Base-by-base conservation (phyloP, 805 yeast species). In the Saturnispora silvae region DNA sequence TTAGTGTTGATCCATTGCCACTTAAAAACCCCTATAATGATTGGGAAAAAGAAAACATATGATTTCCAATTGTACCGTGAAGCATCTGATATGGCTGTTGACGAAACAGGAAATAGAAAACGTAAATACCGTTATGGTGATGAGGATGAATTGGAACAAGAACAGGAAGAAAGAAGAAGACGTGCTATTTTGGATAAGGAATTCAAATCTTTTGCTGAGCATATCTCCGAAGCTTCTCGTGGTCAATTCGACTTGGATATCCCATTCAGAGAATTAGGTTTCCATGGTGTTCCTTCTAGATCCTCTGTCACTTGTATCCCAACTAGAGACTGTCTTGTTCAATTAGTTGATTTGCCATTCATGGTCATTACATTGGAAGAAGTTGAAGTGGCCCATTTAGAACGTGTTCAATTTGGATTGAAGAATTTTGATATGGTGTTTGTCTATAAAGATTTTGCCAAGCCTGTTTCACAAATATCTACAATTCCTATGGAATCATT, bases 91-190 rank as follows among this genome's bases (percentile, higher is more conserved):
- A 81, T 86, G 69, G 77, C 94, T 3, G 86, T 86, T 51, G 98
- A 92, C 60, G 98, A 92, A 61, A 92, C 98, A 15, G 95, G 96
- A 46, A 87, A 85, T 43, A 79, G 95, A 44, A 80, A 84, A 63
- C 77, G 96, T 59, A 73, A 72, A 46, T 80, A 79, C 59, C 67
- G 79, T 47, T 92, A 92, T 56, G 98, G 98, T 33, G 98, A 92
- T 57, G 98, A 92, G 59, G 98, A 92, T 59, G 98, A 92, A 63
- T 67, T 92, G 46, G 97, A 92, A 61, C 96, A 89, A 61, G 98
- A 92, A 64, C 96, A 89, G 62, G 97, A 92, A 59, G 98, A 92
- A 63, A 78, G 96, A 64, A 72, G 89, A 60, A 74, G 96, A 61
- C 82, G 94, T 51, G 81, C 83, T 18, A 73, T 84, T 27, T 72